Evolutionary conservation across 768 basidiomycete genomes (phyloP), one percentile per base, ranked within the genome.

Genomic region (Boletus insuetus): DNA sequence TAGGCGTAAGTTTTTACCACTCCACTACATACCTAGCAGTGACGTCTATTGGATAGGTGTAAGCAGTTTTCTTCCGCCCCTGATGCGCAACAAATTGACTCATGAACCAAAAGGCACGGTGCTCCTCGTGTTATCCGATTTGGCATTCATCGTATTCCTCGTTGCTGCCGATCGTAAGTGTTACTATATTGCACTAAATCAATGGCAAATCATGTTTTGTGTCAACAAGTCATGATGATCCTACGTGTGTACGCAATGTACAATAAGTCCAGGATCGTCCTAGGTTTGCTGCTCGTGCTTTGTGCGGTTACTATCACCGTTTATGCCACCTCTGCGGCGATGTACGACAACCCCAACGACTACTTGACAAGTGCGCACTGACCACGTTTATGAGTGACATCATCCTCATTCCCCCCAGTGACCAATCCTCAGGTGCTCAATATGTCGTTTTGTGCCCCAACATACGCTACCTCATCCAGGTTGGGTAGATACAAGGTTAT

Each of bases 221-320:
- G 6, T 6, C 32, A 3, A 48, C 17, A 38, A 67, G 65, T 66
- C 9, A 42, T 61, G 32, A 67, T 67, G 65, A 60, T 67, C 48
- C 31, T 67, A 8, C 60, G 65, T 0, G 55, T 68, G 13, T 68
- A 67, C 31, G 63, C 66, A n/a, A 54, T 68, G 51, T 67, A 67
- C 38, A 19, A 39, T 19, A 48, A 38, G 37, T 62, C 62, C 17
- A 62, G 17, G 51, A 26, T 44, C 13, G 26, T 66, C 31, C 43
- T 66, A 9, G 43, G 49, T 9, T n/a, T 56, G 20, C 58, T 66
- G 11, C 55, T 67, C 5, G 45, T 46, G 17, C 9, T 59, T 26
- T 66, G 64, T 13, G 44, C 13, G 9, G n/a, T 39, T 6, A 54
- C 44, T 11, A 22, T 67, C 10, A 3, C 41, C 38, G 20, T 56